Conservation (phyloP, 192 early-diverging fungal species). For the Coemansia sp. region DNA sequence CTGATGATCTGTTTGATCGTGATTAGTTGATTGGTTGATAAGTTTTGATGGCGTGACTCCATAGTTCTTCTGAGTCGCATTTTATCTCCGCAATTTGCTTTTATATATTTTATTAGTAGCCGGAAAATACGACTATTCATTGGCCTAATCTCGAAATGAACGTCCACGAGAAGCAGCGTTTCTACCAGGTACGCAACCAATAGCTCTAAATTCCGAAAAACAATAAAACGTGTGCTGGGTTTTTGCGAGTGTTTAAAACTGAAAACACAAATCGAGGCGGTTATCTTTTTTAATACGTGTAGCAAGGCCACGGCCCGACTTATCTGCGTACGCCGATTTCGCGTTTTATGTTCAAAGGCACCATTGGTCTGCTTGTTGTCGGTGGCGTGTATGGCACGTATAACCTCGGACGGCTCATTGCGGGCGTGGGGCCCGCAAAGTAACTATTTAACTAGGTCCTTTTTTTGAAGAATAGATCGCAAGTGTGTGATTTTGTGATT, state of each 20-base stretch:
- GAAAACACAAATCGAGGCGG: too few relatives aligned
- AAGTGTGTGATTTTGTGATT: too few relatives aligned
- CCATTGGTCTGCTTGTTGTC: constrained; percentile 22
- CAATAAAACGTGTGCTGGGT: too few relatives aligned
- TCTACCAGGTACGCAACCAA: constrained; percentile 45
- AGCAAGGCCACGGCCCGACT: constrained; percentile 43
- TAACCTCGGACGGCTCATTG: constrained; percentile 32
- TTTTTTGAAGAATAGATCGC: too few relatives aligned
- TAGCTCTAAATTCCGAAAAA: not conserved
- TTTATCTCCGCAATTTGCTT: not conserved
- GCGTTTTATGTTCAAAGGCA: constrained; percentile 13
- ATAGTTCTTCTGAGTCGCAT: not conserved
- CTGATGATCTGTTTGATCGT: not conserved
- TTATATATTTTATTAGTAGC: too few relatives aligned
- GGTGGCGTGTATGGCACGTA: constrained; percentile 19
- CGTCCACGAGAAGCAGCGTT: constrained; percentile 51
- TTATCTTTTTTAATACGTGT: constrained; percentile 12
- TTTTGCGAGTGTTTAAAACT: too few relatives aligned
- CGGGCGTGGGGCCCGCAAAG: constrained; percentile 23
- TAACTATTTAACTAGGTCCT: too few relatives aligned
- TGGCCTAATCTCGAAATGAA: too few relatives aligned
- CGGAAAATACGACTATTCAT: too few relatives aligned
- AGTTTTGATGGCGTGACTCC: not conserved
- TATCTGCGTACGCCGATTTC: constrained; percentile 42
- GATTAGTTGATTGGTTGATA: not conserved